Evolutionary conservation across 257 asterid genomes (phyloP), one percentile per base, ranked within the genome.

Genomic region (Solanum pinnatisectum): DNA sequence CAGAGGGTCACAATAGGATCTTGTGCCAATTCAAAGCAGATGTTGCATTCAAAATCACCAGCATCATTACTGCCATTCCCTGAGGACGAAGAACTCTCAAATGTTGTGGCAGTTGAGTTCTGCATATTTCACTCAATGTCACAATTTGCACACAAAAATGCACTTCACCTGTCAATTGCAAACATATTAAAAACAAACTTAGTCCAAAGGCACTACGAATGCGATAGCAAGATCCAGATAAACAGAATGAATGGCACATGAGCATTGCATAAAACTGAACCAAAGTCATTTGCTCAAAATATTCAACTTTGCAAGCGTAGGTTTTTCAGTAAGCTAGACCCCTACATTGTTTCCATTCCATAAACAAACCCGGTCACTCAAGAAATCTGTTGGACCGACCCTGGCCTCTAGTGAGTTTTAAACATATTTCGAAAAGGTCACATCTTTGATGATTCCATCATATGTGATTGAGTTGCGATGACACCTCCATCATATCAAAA

Each of bases 1-100:
- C 99, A 97, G 30, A 94, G 98, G 9, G 99, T 97, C 37, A 97
- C 98, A 36, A 96, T 90, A 25, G 99, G 98, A 52, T 94, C 98
- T 85, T 94, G 97, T 6, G 98, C 98, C 83, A 95, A 92, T 67
- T 97, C 99, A 33, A 96, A 94, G 89, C 98, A 97, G 87, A 97
- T 94, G 90, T 95, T 91, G 94, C 99, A 97, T 84, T 97, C 99
- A 49, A 97, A 97, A 87, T 94, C 91, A 60, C 93, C 95, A 12
- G 93, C 86, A 70, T 94, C 98, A 67, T 83, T 82, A 6, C 32
- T 56, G 35, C 84, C 88, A 88, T 94, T 97, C n/a, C 91, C 79
- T 40, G 94, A 83, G 4, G 89, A 87, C 27, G 91, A 87, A 72
- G 92, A 89, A 87, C 87, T 90, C 84, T 89, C 89, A 23, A 87